A percentile compares a stretch with the other conserved stretches of the same genome.
phyloP scores from a whole-genome alignment of 495 filamentous ascomycete genomes.

The Tuber microsphaerosporum region DNA sequence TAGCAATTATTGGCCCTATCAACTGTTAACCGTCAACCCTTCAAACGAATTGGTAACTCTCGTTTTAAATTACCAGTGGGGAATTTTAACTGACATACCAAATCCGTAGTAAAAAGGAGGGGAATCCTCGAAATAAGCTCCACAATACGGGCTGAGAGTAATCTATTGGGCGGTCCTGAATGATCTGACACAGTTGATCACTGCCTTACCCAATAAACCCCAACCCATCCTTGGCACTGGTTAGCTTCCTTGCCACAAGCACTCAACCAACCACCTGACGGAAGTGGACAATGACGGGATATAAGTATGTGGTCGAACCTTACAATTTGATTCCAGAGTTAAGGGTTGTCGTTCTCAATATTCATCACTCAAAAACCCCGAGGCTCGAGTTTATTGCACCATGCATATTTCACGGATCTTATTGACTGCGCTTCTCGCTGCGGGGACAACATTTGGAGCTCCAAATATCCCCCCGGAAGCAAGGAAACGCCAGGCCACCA shows the following conservation, averaged over 20 bases:
- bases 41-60: background rate
- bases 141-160: background rate
- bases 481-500: constrained; percentile 1
- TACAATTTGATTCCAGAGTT: background rate
- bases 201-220: background rate
- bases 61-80: background rate
- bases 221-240: background rate
- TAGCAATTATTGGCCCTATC: background rate
- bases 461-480: constrained; percentile 15
- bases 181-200: constrained; percentile 1
- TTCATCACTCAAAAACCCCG: background rate
- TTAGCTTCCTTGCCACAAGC: background rate
- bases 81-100: background rate
- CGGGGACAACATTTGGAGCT: constrained; percentile 9
- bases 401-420: constrained; percentile 5
- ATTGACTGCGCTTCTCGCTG: constrained; percentile 16
- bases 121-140: constrained; percentile 1
- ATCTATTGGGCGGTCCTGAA: background rate
- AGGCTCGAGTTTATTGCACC: background rate
- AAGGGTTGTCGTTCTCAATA: background rate
- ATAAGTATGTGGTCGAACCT: constrained; percentile 1
- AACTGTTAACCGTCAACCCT: background rate
- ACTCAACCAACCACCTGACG: background rate
- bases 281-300: background rate
- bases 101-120: background rate